Conservation (phyloP, 108 stramenopile species). For the Mayamaea pseudoterrestris region DNA sequence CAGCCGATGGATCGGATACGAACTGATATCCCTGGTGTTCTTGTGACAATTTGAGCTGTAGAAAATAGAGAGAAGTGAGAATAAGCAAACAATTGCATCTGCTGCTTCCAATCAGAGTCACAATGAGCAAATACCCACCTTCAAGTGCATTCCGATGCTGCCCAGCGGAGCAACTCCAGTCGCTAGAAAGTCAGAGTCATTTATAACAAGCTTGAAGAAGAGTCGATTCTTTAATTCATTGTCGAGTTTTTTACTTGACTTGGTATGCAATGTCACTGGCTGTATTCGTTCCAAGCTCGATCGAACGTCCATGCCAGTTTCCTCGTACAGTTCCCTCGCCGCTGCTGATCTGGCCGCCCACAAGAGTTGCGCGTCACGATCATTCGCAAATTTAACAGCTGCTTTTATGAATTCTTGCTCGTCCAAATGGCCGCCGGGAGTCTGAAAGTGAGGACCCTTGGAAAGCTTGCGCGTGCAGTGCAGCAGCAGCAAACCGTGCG, state of each 20-base stretch:
- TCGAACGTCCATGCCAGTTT: constrained; percentile 67
- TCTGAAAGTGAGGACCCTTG: constrained; percentile 63
- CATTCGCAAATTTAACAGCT: constrained; percentile 4
- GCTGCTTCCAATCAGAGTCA: background rate
- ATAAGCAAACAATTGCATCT: constrained; percentile 2
- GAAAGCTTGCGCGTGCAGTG: constrained; percentile 63
- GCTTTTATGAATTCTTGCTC: constrained; percentile 45
- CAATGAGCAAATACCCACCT: background rate
- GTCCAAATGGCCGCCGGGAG: constrained; percentile 77
- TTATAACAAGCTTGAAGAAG: constrained; percentile 35
- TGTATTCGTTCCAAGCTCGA: constrained; percentile 29
- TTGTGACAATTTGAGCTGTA: constrained; percentile 41
- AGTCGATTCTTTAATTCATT: constrained; percentile 40
- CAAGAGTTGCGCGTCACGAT: constrained; percentile 18
- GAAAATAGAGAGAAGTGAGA: background rate
- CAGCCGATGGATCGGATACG: constrained; percentile 32
- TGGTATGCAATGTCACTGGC: constrained; percentile 21
- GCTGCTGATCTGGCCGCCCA: constrained; percentile 48
- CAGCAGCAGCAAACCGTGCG: constrained; percentile 50
- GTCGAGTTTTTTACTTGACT: background rate
- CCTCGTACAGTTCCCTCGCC: constrained; percentile 69
- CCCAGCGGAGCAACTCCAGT: constrained; percentile 2
- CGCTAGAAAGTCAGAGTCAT: constrained; percentile 38
- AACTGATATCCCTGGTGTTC: constrained; percentile 76
- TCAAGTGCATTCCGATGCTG: background rate